A percentile compares a stretch with the other conserved stretches of the same genome.
Evolutionary conservation across 148 eudicot genomes (phyloP).

Genomic region (Arbutus unedo): DNA sequence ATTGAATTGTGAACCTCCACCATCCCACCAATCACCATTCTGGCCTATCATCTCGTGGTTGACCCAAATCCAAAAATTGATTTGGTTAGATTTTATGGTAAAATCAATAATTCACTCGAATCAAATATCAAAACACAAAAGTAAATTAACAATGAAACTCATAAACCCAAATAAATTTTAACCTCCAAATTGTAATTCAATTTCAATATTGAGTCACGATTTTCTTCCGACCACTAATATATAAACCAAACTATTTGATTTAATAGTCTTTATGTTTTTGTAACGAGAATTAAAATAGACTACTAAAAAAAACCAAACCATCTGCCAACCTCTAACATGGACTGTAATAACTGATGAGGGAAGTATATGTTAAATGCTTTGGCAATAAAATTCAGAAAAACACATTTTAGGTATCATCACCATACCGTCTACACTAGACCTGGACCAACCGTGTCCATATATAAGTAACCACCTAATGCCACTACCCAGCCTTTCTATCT

Average conservation of each 20-base stretch:
- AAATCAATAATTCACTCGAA: too few species aligned
- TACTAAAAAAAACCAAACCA: too few species aligned
- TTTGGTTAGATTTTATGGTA: too few species aligned
- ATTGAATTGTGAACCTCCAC: slow-evolving; percentile 6
- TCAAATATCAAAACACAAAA: too few species aligned
- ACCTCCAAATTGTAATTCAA: too few species aligned
- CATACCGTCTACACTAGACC: not conserved
- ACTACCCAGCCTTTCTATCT: not conserved
- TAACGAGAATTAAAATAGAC: too few species aligned
- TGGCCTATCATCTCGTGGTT: not conserved
- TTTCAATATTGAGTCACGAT: too few species aligned
- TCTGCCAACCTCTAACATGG: not conserved
- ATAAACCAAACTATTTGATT: too few species aligned
- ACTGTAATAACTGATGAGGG: not conserved
- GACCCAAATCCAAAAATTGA: not conserved
- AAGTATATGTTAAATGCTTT: not conserved
- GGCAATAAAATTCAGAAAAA: not conserved
- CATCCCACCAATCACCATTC: not conserved
- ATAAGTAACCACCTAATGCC: not conserved
- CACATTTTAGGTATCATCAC: not conserved
- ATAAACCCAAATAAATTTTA: too few species aligned
- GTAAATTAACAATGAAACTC: too few species aligned
- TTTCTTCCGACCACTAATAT: too few species aligned
- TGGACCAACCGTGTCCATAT: slow-evolving; percentile 9
- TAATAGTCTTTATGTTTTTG: too few species aligned